phyloP scores from a whole-genome alignment of 2,329 filamentous ascomycete species.

The Knufia fluminis region DNA sequence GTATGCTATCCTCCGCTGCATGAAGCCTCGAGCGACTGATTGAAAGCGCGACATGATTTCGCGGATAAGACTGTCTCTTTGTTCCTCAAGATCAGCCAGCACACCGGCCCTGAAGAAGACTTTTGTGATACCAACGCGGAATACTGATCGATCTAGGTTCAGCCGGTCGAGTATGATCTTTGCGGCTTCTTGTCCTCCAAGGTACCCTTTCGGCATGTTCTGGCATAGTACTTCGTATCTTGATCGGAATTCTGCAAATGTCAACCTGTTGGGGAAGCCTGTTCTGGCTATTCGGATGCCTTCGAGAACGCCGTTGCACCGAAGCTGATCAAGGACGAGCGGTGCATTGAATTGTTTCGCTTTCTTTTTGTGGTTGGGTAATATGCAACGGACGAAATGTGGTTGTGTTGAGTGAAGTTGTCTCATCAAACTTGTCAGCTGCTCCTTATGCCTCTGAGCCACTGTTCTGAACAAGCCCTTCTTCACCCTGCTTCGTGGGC shows the following conservation, averaged over 20 bases:
- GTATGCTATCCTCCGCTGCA: constrained; percentile 76
- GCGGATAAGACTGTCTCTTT: constrained; percentile 82
- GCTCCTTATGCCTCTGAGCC: constrained; percentile 94
- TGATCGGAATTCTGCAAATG: constrained; percentile 88
- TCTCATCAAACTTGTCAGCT: constrained; percentile 89
- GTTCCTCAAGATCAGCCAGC: constrained; percentile 90
- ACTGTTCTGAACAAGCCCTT: constrained; percentile 95
- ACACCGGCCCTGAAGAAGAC: constrained; percentile 97
- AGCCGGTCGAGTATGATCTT: constrained; percentile 83
- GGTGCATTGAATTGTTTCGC: constrained; percentile 87
- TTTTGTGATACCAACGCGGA: constrained; percentile 89
- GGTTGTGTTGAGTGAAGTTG: constrained; percentile 94
- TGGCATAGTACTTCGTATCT: constrained; percentile 90
- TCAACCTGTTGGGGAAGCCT: constrained; percentile 86
- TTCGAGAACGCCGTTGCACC: constrained; percentile 98
- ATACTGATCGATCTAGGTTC: constrained; percentile 72
- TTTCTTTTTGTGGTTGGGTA: constrained; percentile 95
- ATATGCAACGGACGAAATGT: constrained; percentile 94
- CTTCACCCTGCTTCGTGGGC: constrained; percentile 73
- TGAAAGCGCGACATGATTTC: constrained; percentile 93
- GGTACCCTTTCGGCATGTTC: constrained; percentile 78
- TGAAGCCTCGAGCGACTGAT: constrained; percentile 80
- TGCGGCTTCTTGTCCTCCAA: constrained; percentile 81
- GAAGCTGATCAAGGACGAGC: constrained; percentile 92
- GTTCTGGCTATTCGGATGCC: constrained; percentile 95